Evolutionary conservation across 208 protist genomes (phyloP).

Genomic region (Trypanosoma grayi): DNA sequence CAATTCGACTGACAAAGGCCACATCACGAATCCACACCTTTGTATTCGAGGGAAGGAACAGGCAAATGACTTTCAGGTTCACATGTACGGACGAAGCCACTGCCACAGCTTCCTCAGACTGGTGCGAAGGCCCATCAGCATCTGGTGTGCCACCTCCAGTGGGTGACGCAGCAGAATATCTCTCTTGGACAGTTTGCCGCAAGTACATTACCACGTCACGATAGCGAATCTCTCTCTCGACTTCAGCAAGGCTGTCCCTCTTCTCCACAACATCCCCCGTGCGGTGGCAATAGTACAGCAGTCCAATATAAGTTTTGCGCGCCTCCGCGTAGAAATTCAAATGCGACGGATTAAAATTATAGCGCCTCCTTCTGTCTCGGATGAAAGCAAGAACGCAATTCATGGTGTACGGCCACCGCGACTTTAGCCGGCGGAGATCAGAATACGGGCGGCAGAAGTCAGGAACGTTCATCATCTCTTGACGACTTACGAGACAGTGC

Average conservation of each 20-base stretch:
- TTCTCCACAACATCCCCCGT: constrained; percentile 36
- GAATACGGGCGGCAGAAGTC: constrained; percentile 56
- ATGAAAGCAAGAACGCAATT: constrained; percentile 49
- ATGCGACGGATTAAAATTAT: constrained; percentile 78
- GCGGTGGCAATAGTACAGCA: constrained; percentile 69
- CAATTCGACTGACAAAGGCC: constrained; percentile 20
- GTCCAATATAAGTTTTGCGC: constrained; percentile 57
- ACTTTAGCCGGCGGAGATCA: constrained; percentile 27
- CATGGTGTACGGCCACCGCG: constrained; percentile 58
- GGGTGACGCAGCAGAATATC: constrained; percentile 27
- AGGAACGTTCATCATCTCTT: constrained; percentile 37
- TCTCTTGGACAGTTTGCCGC: constrained; percentile 39
- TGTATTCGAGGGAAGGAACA: constrained; percentile 33
- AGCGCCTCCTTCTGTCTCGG: constrained; percentile 52
- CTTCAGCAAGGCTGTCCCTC: constrained; percentile 50
- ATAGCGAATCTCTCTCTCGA: constrained; percentile 70
- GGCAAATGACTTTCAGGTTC: constrained; percentile 33
- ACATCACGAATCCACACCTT: constrained; percentile 3
- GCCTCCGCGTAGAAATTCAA: constrained; percentile 63
- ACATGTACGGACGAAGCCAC: constrained; percentile 42
- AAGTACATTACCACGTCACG: constrained; percentile 72
- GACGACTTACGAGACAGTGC: constrained; percentile 51
- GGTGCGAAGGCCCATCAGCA: background rate
- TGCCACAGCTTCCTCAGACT: constrained; percentile 11
- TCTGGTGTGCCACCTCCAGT: background rate